Base-by-base conservation (phyloP, 495 filamentous ascomycete species). In the Penicillium chermesinum region DNA sequence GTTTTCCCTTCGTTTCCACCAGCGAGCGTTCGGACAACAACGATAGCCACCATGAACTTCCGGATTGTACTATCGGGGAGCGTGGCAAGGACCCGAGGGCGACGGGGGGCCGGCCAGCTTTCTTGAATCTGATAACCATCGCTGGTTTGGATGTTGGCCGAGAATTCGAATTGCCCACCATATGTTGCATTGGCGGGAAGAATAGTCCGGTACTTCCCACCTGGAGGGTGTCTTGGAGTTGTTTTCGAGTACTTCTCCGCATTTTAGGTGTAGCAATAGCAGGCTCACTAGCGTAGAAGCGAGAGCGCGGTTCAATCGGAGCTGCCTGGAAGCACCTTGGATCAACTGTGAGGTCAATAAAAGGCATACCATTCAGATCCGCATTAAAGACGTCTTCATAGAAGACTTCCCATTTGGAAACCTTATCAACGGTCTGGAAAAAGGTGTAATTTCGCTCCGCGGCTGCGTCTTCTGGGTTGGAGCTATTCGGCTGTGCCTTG, bases 1-100 rank as follows among this genome's bases (percentile, higher is more conserved):
- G 74, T 65, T 40, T 72, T 73, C 7, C 58, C 66, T 35, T 88
- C 82, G 8, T 82, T 56, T 3, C 89, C 91, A 15, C 91, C 88
- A 15, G 86, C 75, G 34, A 96, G 64, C 3, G 81, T 82, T 19
- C 83, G 81, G 16, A 91, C 72, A 18, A 86, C 85, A 34, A 87
- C 77, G 21, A 93, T 82, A n/a, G 85, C 82, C 39, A 82, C 72
- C 52, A 88, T 70, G 21, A 88, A 69, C 34, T 64, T 63, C 9
- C 67, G 65, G 15, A 60, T 37, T 3, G 67, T 35, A 1, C 49
- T 36, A 3, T 62, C 58, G 6, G 69, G 44, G 7, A 73, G n/a
- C 12, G 56, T 37, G 8, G 47, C 36, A 37, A 50, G 36, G 10
- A 18, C 54, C 20, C 54, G 63, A 10, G 68, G 70, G 13, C 68